Evolutionary conservation across 495 filamentous ascomycete species (phyloP).

Genomic region (Aspergillus panamensis): DNA sequence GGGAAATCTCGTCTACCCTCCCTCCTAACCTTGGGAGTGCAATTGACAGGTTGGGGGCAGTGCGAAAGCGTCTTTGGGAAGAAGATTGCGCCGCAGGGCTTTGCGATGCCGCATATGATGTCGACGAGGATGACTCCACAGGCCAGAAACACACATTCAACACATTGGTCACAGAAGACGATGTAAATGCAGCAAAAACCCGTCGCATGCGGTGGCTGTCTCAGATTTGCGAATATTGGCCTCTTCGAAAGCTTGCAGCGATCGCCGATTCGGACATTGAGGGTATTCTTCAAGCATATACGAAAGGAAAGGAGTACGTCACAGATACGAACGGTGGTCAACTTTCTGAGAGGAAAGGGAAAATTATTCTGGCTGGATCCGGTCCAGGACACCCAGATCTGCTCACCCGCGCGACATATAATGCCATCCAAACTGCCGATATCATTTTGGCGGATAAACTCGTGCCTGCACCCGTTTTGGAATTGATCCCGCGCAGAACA

Average conservation of each 20-base stretch:
- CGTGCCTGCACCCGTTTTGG: constrained; percentile 80
- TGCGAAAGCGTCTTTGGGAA: constrained; percentile 72
- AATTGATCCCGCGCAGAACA: constrained; percentile 85
- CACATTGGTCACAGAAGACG: constrained; percentile 67
- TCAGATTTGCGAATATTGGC: constrained; percentile 99
- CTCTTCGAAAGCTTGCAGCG: constrained; percentile 71
- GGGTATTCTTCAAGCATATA: constrained; percentile 65
- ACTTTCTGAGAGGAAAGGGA: constrained; percentile 43
- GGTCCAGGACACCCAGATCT: constrained; percentile 91
- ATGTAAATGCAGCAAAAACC: constrained; percentile 69
- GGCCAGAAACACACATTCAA: constrained; percentile 91
- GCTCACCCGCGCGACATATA: constrained; percentile 82
- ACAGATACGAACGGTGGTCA: constrained; percentile 21
- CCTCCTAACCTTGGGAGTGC: constrained; percentile 80
- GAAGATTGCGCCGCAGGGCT: constrained; percentile 63
- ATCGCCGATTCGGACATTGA: constrained; percentile 79
- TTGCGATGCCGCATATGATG: constrained; percentile 42
- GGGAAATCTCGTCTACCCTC: constrained; percentile 78
- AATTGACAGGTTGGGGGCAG: constrained; percentile 72
- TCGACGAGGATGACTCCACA: constrained; percentile 73
- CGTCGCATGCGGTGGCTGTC: constrained; percentile 87
- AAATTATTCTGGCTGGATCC: constrained; percentile 86
- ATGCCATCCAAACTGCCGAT: constrained; percentile 79
- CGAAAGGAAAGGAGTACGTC: constrained; percentile 27
- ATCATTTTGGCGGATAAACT: constrained; percentile 95